Base-by-base conservation (phyloP, 2,329 filamentous ascomycete genomes). In the Epichloe sibirici region DNA sequence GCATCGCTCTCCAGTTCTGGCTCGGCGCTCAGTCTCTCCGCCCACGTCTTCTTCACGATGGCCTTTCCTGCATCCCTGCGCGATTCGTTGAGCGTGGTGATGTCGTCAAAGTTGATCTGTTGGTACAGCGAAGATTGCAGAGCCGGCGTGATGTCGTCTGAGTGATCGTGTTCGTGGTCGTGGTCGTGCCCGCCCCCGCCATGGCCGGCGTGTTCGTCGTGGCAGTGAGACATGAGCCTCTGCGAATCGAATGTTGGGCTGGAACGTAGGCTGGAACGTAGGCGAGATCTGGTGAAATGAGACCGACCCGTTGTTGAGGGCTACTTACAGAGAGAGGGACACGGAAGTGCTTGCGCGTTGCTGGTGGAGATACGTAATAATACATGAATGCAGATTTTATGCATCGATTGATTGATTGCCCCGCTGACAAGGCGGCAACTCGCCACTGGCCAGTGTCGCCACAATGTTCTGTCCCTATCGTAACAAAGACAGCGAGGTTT, bases 21-120 rank as follows among this genome's bases (percentile, higher is more conserved):
- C 60, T 81, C 72, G 3, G 77, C 67, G 15, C 81, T 69, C 55
- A 96, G 68, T 52, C 93, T 76, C 69, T 97, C 85, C 5, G 79
- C 78, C 90, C 90, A 98, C 52, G 90, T 88, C 76, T 98, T 98
- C 71, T 89, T 83, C 38, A 94, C 81, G 34, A 97, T 78, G 1
- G 79, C 80, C 59, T 80, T 79, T 17, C 90, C 93, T 0, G 83
- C 78, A 54, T 83, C 79, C 7, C 81, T 71, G 13, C 70, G 67
- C 11, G 81, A 75, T 71, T 97, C 93, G 67, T 98, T 98, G 51
- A 96, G 72, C 0, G 91, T 93, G 39, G 75, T 81, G 57, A 98
- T 83, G 31, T 83, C 79, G 69, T 88, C 85, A 70, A 97, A 96
- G 66, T 90, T 82, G 69, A 98, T 90, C 66, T 95, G 86, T 58